Base-by-base conservation (phyloP, 2,329 filamentous ascomycete species). In the Leptodontidium sp. region DNA sequence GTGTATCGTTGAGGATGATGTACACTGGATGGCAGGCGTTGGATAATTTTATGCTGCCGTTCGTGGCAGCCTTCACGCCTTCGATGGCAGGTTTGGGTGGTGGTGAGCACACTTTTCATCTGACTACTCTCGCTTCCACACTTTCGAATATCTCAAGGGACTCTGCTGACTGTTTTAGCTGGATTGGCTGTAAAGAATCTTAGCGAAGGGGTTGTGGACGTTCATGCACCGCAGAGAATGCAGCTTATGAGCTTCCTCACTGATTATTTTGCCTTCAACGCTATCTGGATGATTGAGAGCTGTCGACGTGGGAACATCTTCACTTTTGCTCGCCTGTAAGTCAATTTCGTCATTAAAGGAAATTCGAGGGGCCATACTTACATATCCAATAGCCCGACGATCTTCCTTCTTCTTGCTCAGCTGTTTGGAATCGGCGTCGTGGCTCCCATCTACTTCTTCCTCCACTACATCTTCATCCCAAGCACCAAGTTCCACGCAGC, bases 381-480 rank as follows among this genome's bases (percentile, higher is more conserved):
- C 61, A 35, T 15, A 15, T 11, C 1, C 24, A 5, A 35, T 12
- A 57, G 49, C 40, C 38, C 61, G 1, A 17, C 68, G 15, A 55
- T 72, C 11, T 61, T 70, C 21, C 29, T 77, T 26, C 74, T 77
- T 62, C 71, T 67, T 0, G 35, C 74, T 5, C 75, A 78, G 52
- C 40, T 71, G 11, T 66, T 72, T 4, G 75, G 77, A 14, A 70
- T 77, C 32, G 79, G 75, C 17, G 47, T 77, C 40, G 57, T 77
- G 2, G 74, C 74, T 2, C 77, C 78, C 6, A 15, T 79, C 24
- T 80, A 76, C 72, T 79, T 72, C 70, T 79, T 77, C 65, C 66
- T 79, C 24, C 76, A 79, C 63, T 79, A 76, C 66, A 62, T 78
- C 11, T 68, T 68, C 15, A 71, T 73, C n/a, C 74, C 76, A 1